phyloP scores from a whole-genome alignment of 148 eudicot species.

The Cornus florida region DNA sequence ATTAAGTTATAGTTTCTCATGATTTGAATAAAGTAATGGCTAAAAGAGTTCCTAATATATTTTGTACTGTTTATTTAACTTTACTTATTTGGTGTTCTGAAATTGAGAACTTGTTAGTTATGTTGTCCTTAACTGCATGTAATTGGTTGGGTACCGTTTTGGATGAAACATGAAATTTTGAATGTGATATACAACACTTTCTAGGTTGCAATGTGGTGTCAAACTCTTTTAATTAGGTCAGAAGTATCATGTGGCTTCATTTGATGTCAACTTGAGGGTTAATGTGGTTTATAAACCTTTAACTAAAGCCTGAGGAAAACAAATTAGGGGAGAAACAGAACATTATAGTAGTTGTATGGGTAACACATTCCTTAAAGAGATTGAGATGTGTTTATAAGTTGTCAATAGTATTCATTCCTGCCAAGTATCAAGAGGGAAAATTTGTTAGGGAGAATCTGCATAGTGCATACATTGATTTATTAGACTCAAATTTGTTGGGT shows the following conservation, averaged over 20 bases:
- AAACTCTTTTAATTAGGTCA: no score
- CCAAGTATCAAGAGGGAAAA: not conserved
- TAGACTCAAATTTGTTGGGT: no score
- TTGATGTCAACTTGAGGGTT: not conserved
- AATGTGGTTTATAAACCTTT: not conserved
- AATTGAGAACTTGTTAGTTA: not conserved
- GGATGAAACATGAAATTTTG: no score
- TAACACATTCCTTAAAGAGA: no score
- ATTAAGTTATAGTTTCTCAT: not conserved
- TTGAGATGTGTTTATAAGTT: not conserved
- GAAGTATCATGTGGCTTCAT: not conserved
- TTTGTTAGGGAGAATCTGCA: not conserved
- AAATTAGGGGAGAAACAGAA: not conserved
- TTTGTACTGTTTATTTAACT: not conserved
- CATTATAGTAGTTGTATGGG: no score
- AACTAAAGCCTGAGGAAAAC: not conserved
- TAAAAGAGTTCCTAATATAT: not conserved
- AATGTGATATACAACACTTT: not conserved
- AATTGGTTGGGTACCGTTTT: not conserved
- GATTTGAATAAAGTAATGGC: not conserved
- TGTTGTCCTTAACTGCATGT: not conserved
- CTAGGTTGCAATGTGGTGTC: not conserved
- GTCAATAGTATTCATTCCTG: no score
- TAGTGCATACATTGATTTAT: no score
- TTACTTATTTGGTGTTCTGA: not conserved